A percentile compares a stretch with the other conserved stretches of the same genome.
Conservation (phyloP, 1,139 yeast genomes). For the Magnusiomyces sp. region DNA sequence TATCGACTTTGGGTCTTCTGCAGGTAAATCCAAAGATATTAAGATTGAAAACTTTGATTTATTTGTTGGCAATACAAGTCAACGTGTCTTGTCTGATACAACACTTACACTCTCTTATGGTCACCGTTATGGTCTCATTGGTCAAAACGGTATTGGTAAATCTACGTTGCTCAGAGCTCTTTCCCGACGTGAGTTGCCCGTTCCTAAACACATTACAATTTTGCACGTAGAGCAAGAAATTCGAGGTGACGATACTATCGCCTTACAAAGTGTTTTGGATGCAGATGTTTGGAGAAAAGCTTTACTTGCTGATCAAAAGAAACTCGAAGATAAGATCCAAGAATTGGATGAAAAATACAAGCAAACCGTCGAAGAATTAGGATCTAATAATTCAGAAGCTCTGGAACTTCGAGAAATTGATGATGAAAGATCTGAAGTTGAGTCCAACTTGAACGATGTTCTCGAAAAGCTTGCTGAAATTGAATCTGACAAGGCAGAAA, state of each 20-base stretch:
- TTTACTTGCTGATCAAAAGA: conserved; percentile 63
- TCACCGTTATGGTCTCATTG: conserved; percentile 92
- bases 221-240: conserved; percentile 97
- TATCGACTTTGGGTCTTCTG: conserved; percentile 78
- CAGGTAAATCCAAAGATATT: conserved; percentile 92
- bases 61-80: conserved; percentile 82
- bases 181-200: conserved; percentile 84
- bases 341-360: conserved; percentile 63
- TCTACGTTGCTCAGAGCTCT: conserved; percentile 86
- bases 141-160: conserved; percentile 99
- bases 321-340: conserved; percentile 61
- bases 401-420: conserved; percentile 73
- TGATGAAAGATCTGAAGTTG: conserved; percentile 82
- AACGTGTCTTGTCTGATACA: conserved; percentile 84
- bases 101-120: conserved; percentile 83
- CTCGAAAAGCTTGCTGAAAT: conserved; percentile 77
- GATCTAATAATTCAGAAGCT: conserved; percentile 49
- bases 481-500: conserved; percentile 96
- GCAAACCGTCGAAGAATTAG: conserved; percentile 40
- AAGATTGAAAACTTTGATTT: conserved; percentile 87
- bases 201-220: conserved; percentile 91
- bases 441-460: conserved; percentile 65
- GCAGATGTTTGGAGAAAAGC: conserved; percentile 99
- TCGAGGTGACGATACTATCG: conserved; percentile 83
- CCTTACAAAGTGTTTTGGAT: conserved; percentile 87